phyloP scores from a whole-genome alignment of 495 filamentous ascomycete species.

The Aspergillus mulundensis region DNA sequence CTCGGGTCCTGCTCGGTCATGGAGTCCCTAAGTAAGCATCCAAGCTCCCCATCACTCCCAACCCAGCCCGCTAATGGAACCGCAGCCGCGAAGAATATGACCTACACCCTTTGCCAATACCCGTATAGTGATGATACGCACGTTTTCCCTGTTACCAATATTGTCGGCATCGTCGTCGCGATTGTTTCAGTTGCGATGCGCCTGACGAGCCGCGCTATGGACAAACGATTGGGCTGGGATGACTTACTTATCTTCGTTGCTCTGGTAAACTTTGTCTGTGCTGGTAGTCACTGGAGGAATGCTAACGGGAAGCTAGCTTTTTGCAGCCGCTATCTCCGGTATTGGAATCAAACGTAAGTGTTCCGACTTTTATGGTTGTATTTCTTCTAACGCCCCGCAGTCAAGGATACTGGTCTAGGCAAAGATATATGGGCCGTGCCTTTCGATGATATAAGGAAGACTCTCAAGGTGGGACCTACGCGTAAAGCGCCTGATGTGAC shows the following conservation, averaged over 20 bases:
- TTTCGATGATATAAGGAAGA: constrained; percentile 12
- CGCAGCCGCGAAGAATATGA: neutral
- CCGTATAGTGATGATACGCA: constrained; percentile 1
- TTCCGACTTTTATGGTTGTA: neutral
- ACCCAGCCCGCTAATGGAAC: neutral
- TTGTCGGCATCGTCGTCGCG: constrained; percentile 2
- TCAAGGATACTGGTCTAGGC: constrained; percentile 17
- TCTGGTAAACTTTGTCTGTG: neutral
- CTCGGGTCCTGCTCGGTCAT: constrained; percentile 14
- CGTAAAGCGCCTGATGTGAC: neutral
- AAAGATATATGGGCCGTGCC: constrained; percentile 20
- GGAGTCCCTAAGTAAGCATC: constrained; percentile 12
- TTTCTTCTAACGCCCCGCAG: neutral
- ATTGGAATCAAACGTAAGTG: constrained; percentile 1
- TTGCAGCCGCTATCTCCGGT: neutral
- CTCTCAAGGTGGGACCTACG: constrained; percentile 11
- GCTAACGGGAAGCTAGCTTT: neutral
- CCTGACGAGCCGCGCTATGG: constrained; percentile 4
- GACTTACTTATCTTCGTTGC: constrained; percentile 2
- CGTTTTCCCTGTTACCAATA: constrained; percentile 1
- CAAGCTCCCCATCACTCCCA: neutral
- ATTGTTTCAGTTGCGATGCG: constrained; percentile 1
- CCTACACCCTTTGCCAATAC: constrained; percentile 1
- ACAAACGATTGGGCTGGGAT: constrained; percentile 13
- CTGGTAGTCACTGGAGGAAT: neutral